A percentile compares a stretch with the other conserved stretches of the same genome.
These are phyloP conservation scores for Colletotrichum cereale DNA, from an alignment of 2,329 filamentous ascomycete species.

Conservation along the genomic window DNA sequence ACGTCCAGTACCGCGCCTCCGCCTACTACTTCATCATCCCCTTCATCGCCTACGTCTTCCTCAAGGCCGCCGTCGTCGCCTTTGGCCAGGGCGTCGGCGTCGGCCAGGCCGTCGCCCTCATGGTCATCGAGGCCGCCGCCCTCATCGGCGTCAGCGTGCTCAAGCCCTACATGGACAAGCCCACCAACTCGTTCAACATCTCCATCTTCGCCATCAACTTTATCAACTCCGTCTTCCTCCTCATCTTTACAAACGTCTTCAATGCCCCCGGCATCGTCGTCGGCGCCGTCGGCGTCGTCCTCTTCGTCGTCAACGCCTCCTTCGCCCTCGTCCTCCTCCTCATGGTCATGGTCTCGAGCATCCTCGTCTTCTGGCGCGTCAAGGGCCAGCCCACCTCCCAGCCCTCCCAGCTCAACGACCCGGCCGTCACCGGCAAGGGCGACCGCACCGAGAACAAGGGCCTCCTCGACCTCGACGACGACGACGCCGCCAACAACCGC, in stretches of 20 bases:
- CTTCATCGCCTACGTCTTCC: constrained; percentile 78
- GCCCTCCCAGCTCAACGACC: constrained; percentile 89
- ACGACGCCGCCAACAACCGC: constrained; percentile 48
- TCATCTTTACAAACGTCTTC: constrained; percentile 91
- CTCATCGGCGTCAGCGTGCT: constrained; percentile 84
- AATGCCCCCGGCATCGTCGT: constrained; percentile 85
- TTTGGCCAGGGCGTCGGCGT: constrained; percentile 78
- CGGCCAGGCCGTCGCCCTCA: constrained; percentile 85
- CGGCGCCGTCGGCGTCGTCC: constrained; percentile 88
- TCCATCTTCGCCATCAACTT: constrained; percentile 92
- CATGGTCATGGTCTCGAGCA: constrained; percentile 74
- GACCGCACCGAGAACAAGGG: constrained; percentile 67
- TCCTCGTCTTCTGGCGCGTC: constrained; percentile 84
- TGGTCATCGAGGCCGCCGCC: constrained; percentile 84
- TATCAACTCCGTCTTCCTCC: constrained; percentile 87
- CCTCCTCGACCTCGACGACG: constrained; percentile 56
- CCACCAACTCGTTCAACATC: constrained; percentile 97
- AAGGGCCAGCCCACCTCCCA: constrained; percentile 77
- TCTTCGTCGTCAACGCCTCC: constrained; percentile 90
- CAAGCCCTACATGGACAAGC: constrained; percentile 98
- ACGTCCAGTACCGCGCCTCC: constrained; percentile 95
- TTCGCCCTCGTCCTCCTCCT: constrained; percentile 87
- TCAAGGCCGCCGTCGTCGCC: constrained; percentile 91
- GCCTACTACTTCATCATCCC: constrained; percentile 96
- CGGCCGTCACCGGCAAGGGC: constrained; percentile 89